A percentile compares a stretch with the other conserved stretches of the same genome.
Conservation (phyloP, 257 asterid species). For the Scutellaria barbata region DNA sequence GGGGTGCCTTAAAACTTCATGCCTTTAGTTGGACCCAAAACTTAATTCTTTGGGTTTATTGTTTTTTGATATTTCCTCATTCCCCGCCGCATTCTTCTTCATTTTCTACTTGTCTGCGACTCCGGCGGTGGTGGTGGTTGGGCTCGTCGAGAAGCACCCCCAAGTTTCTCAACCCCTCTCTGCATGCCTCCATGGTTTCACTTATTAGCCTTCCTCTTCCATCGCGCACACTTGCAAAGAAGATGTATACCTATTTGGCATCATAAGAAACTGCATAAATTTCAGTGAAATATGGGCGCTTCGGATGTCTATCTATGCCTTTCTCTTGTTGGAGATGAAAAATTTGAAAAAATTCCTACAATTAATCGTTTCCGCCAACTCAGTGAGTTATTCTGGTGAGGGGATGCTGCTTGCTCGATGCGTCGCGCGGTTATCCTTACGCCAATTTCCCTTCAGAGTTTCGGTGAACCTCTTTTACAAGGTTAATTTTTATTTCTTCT, state of each 20-base stretch:
- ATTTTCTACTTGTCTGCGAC: neutral
- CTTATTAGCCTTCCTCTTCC: neutral
- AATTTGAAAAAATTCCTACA: neutral
- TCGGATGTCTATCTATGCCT: neutral
- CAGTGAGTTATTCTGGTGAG: constrained; percentile 12
- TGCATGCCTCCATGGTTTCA: neutral
- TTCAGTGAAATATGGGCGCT: neutral
- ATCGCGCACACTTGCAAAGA: neutral
- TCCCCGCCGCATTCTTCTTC: no score
- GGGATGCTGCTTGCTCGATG: constrained; percentile 34
- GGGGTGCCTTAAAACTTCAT: no score
- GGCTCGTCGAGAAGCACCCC: neutral
- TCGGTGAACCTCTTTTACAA: constrained; percentile 28
- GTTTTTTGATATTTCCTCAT: no score
- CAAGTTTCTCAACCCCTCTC: no score
- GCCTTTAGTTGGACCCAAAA: no score
- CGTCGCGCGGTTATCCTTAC: constrained; percentile 23
- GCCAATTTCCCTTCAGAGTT: constrained; percentile 23
- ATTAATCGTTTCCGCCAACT: neutral
- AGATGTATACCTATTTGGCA: neutral
- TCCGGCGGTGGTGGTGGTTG: neutral
- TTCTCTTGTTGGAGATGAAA: neutral
- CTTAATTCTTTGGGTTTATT: no score
- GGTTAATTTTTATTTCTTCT: constrained; percentile 28
- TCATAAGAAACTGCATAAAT: neutral